phyloP scores from a whole-genome alignment of 441 rosid genomes.

The Corymbia citriodora region DNA sequence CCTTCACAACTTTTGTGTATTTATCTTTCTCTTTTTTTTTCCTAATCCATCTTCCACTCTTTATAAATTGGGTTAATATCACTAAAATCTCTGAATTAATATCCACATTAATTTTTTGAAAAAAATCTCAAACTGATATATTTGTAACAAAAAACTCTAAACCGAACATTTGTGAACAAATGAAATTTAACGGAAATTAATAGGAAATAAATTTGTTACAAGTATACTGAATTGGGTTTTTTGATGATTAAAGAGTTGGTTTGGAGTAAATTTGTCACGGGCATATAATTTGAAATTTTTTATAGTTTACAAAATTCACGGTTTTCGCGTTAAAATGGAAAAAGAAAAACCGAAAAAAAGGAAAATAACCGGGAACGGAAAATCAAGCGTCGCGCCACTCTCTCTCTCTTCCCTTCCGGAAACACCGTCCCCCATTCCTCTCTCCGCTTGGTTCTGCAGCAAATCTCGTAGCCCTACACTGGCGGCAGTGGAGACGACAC shows the following conservation, averaged over 20 bases:
- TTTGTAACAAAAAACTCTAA: accelerated
- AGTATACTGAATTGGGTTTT: no score
- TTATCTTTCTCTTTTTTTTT: not conserved
- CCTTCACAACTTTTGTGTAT: not conserved
- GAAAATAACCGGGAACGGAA: not conserved
- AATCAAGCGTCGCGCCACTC: not conserved
- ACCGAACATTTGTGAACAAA: no score
- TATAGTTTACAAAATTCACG: no score
- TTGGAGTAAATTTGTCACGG: no score
- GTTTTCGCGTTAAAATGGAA: not conserved
- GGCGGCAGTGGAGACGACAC: not conserved
- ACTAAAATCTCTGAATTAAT: no score
- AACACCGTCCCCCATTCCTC: not conserved
- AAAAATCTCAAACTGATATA: no score
- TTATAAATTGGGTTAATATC: not conserved
- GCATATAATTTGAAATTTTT: no score
- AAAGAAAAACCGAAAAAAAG: not conserved
- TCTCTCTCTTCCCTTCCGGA: not conserved
- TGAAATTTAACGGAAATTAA: no score
- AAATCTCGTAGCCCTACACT: not conserved
- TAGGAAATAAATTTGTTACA: accelerated
- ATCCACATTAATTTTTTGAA: no score
- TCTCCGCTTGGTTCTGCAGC: not conserved
- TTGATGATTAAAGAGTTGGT: accelerated
- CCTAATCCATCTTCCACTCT: not conserved